A percentile compares a stretch with the other conserved stretches of the same genome.
Evolutionary conservation across 176 grass and related monocot species (phyloP).

Genomic region (maize (Zea mays)): Zm-B73-REFERENCE-NAM-5.0 NC_050105.1:144215001-144215500

Average conservation of each 20-base stretch:
- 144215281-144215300: constrained; percentile 9
- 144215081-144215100: no score
- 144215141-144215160: no score
- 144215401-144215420: neutral
- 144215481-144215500: neutral
- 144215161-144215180: no score
- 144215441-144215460: constrained; percentile 18
- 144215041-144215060: no score
- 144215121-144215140: no score
- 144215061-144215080: no score
- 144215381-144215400: no score
- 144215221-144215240: constrained; percentile 39
- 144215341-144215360: neutral
- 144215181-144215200: constrained; percentile 25
- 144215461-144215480: constrained; percentile 29
- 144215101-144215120: no score
- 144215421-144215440: constrained; percentile 13
- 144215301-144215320: no score
- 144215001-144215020: no score
- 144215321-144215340: constrained; percentile 38
- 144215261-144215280: neutral
- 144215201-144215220: neutral
- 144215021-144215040: no score
- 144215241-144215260: constrained; percentile 17
- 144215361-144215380: neutral